Percentiles rank a stretch among this genome's conserved stretches.
These are phyloP conservation scores for Aspergillus udagawae DNA, from an alignment of 2,329 filamentous ascomycete genomes.

Conservation along the genomic window DNA sequence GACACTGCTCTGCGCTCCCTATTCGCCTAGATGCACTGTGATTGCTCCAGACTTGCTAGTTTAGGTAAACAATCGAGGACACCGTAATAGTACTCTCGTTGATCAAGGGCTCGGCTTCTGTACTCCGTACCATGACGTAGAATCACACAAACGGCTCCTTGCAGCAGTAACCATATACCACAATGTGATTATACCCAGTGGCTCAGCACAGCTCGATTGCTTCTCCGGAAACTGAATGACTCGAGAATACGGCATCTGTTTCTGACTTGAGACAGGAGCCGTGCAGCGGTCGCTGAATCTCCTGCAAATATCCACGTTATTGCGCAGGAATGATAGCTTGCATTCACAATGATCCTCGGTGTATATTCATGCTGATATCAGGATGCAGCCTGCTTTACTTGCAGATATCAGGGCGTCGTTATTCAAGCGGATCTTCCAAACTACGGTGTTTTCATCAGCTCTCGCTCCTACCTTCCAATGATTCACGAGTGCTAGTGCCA, in stretches of 20 bases:
- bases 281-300: neutral
- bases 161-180: neutral
- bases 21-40: neutral
- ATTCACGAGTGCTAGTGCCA: neutral
- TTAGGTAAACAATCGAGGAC: neutral
- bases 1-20: neutral
- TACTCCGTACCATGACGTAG: neutral
- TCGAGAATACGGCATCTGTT: neutral
- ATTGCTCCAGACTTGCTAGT: neutral
- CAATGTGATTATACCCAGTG: slow-evolving; percentile 1
- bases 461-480: neutral
- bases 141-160: slow-evolving; percentile 1
- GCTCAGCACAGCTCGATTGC: neutral
- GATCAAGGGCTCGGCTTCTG: neutral
- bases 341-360: neutral
- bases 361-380: neutral
- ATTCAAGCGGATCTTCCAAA: neutral
- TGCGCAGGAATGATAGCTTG: neutral
- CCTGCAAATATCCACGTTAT: neutral
- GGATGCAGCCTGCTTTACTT: neutral
- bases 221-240: neutral
- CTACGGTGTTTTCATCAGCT: neutral
- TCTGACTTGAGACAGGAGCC: neutral
- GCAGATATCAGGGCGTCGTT: neutral
- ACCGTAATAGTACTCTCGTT: neutral